Conservation (phyloP, 495 filamentous ascomycete species). For the Elaphomyces granulatus region DNA sequence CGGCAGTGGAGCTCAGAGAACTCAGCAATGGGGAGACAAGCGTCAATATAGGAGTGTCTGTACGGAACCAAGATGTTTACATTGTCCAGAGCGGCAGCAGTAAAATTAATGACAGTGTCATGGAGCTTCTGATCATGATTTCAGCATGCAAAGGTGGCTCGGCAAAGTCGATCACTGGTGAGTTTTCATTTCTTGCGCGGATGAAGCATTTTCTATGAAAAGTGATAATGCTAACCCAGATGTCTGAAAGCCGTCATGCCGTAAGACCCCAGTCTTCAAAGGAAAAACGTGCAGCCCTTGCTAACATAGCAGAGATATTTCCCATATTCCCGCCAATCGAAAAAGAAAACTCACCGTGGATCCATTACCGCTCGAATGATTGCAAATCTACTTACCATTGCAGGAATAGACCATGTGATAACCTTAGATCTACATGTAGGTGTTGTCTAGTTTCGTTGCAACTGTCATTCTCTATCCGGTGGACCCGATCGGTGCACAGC, state of each 20-base stretch:
- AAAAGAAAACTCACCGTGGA: slow-evolving; percentile 95
- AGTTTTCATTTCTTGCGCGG: too few relatives aligned
- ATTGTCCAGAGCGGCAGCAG: slow-evolving; percentile 93
- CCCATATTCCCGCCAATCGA: slow-evolving; percentile 95
- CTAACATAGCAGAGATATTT: slow-evolving; percentile 58
- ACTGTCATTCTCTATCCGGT: too few relatives aligned
- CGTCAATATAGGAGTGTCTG: slow-evolving; percentile 82
- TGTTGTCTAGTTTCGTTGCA: too few relatives aligned
- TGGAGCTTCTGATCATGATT: slow-evolving; percentile 98
- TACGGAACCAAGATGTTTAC: slow-evolving; percentile 97
- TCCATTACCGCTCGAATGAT: slow-evolving; percentile 96
- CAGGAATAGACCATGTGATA: slow-evolving; percentile 92
- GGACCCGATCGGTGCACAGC: too few relatives aligned
- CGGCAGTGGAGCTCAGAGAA: slow-evolving; percentile 51
- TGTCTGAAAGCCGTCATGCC: slow-evolving; percentile 71
- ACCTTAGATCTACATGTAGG: slow-evolving; percentile 85
- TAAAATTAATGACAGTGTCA: slow-evolving; percentile 96
- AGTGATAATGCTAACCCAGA: slow-evolving; percentile 20
- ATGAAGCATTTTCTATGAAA: too few relatives aligned
- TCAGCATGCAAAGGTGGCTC: slow-evolving; percentile 96
- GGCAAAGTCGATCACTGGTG: slow-evolving; percentile 93
- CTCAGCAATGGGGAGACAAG: slow-evolving; percentile 91
- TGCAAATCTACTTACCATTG: slow-evolving; percentile 83
- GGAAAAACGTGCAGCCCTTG: slow-evolving; percentile 23
- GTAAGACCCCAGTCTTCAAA: slow-evolving; percentile 31